Base-by-base conservation (phyloP, 108 stramenopile genomes). In the Epithemia pelagica region DNA sequence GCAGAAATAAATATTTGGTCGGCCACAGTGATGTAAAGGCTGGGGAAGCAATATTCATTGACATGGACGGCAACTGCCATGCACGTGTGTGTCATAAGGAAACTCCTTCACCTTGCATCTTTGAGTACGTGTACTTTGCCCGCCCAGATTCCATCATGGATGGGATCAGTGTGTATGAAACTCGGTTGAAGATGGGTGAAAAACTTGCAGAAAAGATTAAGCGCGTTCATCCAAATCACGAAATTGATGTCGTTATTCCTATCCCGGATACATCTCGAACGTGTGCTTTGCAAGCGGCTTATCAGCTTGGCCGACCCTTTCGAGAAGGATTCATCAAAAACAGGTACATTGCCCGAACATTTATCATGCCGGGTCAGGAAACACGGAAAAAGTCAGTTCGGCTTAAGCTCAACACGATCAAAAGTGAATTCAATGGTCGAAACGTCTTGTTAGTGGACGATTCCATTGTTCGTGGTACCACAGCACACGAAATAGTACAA, bases 41-140 rank as follows among this genome's bases (percentile, higher is more conserved):
- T 2, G 96, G 97, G 21, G 99, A 99, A 81, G 94, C 94, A 52
- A 82, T 98, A 62, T 89, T 96, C 67, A 76, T 95, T 53, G 89
- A 80, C 64, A 80, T 80, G 85, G 82, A 86, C 23, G 90, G 89
- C 28, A 81, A 91, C 29, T 86, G 85, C 54, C 85, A 89, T 62
- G 75, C 82, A 0, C 82, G 86, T 29, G 59, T 70, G 32, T 94
- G 92, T 65, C 64, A 70, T 51, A 58, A 71, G 24, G 53, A 60
- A 27, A 64, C 80, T 28, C 81, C 79, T 53, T 59, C 83, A 46
- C 98, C 97, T 29, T 99, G 99, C 79, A 94, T 99, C 54, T 99
- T 99, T 75, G 99, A 99, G 84, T 98, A 98, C 74, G 99, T 99
- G 19, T 99, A 99, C 86, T 99, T 99, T 81, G 95, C 99, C 20